phyloP scores from a whole-genome alignment of 768 basidiomycete species.

The Russula virescens region DNA sequence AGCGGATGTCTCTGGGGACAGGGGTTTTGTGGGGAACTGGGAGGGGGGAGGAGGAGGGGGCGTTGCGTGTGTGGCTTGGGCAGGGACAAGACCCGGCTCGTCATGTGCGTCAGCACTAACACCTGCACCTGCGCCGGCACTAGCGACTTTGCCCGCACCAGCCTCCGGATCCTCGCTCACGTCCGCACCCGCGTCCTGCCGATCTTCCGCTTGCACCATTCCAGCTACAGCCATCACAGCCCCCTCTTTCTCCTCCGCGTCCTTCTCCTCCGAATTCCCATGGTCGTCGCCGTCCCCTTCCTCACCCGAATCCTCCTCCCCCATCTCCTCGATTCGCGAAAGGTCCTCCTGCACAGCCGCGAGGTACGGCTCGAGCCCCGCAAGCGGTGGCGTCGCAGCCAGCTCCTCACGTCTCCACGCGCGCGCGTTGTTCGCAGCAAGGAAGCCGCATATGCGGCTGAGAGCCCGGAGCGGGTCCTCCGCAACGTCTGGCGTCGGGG shows the following conservation, averaged over 20 bases:
- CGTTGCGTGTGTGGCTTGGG: background rate
- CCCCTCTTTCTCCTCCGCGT: background rate
- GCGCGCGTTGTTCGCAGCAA: slow-evolving; percentile 2
- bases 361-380: slow-evolving; percentile 11
- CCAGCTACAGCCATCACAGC: background rate
- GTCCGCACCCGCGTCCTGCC: background rate
- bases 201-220: background rate
- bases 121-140: background rate
- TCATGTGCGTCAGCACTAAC: slow-evolving; percentile 3
- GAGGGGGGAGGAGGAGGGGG: background rate
- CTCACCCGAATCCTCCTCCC: background rate
- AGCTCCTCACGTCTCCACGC: slow-evolving; percentile 7
- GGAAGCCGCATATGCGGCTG: slow-evolving; percentile 10
- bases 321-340: slow-evolving; percentile 6
- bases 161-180: background rate
- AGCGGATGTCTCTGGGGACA: background rate
- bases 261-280: background rate
- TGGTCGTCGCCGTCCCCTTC: no score
- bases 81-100: slow-evolving; percentile 8
- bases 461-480: slow-evolving; percentile 16
- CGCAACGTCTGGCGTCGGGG: slow-evolving; percentile 10
- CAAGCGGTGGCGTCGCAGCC: slow-evolving; percentile 6
- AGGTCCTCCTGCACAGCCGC: slow-evolving; percentile 4
- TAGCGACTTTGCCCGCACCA: background rate
- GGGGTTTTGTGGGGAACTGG: background rate